These are phyloP conservation scores for Fallopia convolvulus DNA, from an alignment of 148 eudicot genomes.

Conservation along the genomic window DNA sequence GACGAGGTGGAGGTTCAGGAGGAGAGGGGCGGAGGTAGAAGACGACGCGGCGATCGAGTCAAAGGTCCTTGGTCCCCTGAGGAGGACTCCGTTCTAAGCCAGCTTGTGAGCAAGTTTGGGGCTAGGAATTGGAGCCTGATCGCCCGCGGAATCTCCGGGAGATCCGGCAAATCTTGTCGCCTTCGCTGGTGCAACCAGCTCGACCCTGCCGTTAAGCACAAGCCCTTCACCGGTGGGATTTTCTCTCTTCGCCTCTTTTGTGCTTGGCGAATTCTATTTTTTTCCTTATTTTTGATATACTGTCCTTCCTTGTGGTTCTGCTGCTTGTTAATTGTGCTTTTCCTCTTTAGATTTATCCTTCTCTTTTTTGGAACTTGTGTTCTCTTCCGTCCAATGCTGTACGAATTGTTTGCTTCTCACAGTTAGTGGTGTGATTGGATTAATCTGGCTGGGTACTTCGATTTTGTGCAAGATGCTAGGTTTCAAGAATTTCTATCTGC, in stretches of 20 bases:
- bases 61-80: conserved; percentile 71
- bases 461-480: not conserved
- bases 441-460: not conserved
- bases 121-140: conserved; percentile 63
- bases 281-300: not conserved
- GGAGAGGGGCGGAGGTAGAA: not conserved
- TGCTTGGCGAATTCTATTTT: not conserved
- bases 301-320: not conserved
- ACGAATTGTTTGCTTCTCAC: not conserved
- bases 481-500: not conserved
- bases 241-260: not conserved
- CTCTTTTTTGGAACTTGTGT: not conserved
- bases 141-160: conserved; percentile 51
- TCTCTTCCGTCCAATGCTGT: not conserved
- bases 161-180: conserved; percentile 68
- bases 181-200: conserved; percentile 75
- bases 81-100: conserved; percentile 43
- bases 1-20: conserved; percentile 1
- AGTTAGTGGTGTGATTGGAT: not conserved
- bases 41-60: conserved; percentile 26
- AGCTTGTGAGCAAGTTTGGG: conserved; percentile 46
- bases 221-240: conserved; percentile 45
- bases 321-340: not conserved
- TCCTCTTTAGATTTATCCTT: not conserved
- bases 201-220: conserved; percentile 49